These are phyloP conservation scores for Arachnopeziza araneosa DNA, from an alignment of 2,329 filamentous ascomycete genomes.

Conservation along the genomic window DNA sequence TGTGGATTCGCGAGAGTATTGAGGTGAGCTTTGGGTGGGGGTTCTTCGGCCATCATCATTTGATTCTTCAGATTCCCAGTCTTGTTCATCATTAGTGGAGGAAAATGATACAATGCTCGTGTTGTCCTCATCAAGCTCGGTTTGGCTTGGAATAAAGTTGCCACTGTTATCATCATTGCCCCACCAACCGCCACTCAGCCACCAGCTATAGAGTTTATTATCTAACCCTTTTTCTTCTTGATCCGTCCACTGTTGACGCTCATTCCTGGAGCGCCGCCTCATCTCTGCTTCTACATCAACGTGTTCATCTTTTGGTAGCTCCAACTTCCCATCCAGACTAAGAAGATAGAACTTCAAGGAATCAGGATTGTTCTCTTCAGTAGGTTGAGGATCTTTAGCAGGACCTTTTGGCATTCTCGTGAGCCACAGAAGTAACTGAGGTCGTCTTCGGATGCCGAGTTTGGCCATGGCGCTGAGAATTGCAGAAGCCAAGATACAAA, in stretches of 20 bases:
- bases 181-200: constrained; percentile 79
- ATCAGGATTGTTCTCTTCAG: constrained; percentile 25
- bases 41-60: constrained; percentile 51
- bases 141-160: constrained; percentile 58
- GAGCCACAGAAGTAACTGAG: constrained; percentile 53
- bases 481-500: constrained; percentile 36
- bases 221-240: constrained; percentile 63
- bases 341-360: constrained; percentile 48
- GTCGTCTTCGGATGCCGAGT: constrained; percentile 56
- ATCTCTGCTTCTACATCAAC: constrained; percentile 81
- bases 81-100: constrained; percentile 39
- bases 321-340: constrained; percentile 46
- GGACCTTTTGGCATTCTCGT: constrained; percentile 23
- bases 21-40: constrained; percentile 64
- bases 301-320: constrained; percentile 53
- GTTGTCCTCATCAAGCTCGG: constrained; percentile 60
- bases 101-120: constrained; percentile 71
- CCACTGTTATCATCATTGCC: constrained; percentile 76
- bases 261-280: constrained; percentile 49
- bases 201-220: constrained; percentile 74
- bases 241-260: constrained; percentile 37
- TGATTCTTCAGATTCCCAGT: constrained; percentile 38
- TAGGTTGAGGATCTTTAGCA: constrained; percentile 8
- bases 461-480: constrained; percentile 41
- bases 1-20: constrained; percentile 46